A percentile compares a stretch with the other conserved stretches of the same genome.
These are phyloP conservation scores for Mimosa pudica DNA, from an alignment of 306 rosid species.

Conservation along the genomic window DNA sequence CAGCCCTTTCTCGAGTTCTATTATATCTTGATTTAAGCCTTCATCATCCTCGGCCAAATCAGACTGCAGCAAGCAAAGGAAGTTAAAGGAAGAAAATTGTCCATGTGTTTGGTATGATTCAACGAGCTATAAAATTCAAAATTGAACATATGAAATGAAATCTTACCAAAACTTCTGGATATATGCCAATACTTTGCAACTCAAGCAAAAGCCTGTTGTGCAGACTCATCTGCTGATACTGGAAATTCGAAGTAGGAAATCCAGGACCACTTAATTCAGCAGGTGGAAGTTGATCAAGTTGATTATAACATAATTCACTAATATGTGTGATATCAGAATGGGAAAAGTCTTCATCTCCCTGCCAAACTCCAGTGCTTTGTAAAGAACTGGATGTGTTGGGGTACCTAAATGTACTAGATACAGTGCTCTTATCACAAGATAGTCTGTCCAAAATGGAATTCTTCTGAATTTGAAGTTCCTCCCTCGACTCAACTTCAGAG, in stretches of 20 bases:
- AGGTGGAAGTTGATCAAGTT: constrained; percentile 63
- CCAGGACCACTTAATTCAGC: constrained; percentile 45
- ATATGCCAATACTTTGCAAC: constrained; percentile 82
- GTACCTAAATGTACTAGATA: constrained; percentile 62
- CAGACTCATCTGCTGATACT: constrained; percentile 75
- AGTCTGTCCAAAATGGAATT: constrained; percentile 65
- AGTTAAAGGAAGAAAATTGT: not conserved
- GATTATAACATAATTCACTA: constrained; percentile 67
- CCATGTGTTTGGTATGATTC: constrained; percentile 33
- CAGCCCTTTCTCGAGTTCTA: constrained; percentile 63
- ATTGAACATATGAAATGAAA: constrained; percentile 30
- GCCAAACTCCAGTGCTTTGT: constrained; percentile 69
- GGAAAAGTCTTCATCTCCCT: constrained; percentile 66
- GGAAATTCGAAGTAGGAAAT: constrained; percentile 61
- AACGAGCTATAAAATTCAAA: constrained; percentile 30
- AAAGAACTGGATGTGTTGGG: constrained; percentile 59
- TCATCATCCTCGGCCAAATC: constrained; percentile 84
- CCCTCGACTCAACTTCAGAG: constrained; percentile 80
- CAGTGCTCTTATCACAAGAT: constrained; percentile 65
- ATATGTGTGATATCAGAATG: constrained; percentile 64
- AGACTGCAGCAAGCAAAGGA: constrained; percentile 61
- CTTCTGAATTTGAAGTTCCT: constrained; percentile 59
- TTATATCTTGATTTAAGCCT: constrained; percentile 62
- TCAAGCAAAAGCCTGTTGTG: constrained; percentile 80
- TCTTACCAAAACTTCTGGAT: constrained; percentile 78